A percentile compares a stretch with the other conserved stretches of the same genome.
Conservation (phyloP, 225 moss, liverwort and hornwort genomes). For the Marchantia paleacea region DNA sequence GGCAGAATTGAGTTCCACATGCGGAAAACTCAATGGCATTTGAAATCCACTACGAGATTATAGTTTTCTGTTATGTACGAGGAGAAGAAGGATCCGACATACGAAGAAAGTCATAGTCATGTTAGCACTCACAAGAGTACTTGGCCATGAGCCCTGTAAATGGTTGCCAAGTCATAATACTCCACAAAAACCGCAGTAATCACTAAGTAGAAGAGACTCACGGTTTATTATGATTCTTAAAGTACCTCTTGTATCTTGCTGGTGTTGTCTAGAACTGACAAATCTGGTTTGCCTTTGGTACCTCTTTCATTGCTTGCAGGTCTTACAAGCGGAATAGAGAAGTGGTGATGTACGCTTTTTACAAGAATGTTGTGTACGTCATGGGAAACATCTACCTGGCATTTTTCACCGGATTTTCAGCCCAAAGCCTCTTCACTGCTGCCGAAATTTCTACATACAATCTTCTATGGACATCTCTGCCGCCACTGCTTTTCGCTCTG, state of each 20-base stretch:
- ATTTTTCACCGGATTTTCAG: slow-evolving; percentile 65
- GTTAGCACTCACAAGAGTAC: neutral
- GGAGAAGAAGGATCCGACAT: too few species aligned
- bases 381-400: slow-evolving; percentile 64
- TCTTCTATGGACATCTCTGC: slow-evolving; percentile 74
- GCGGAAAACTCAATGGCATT: too few species aligned
- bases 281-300: neutral
- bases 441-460: slow-evolving; percentile 66
- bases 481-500: slow-evolving; percentile 52
- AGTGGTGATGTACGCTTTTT: slow-evolving; percentile 66
- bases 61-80: too few species aligned
- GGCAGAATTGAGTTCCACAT: too few species aligned
- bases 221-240: too few species aligned
- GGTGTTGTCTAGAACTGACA: neutral
- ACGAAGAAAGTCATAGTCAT: neutral
- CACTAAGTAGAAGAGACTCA: too few species aligned
- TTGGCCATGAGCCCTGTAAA: neutral
- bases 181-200: too few species aligned
- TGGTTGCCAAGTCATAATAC: neutral
- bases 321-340: slow-evolving; percentile 90
- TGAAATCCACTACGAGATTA: too few species aligned
- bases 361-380: slow-evolving; percentile 69
- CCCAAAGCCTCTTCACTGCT: slow-evolving; percentile 50
- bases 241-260: too few species aligned
- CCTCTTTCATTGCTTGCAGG: slow-evolving; percentile 34